Base-by-base conservation (phyloP, 495 filamentous ascomycete genomes). In the Aspergillus egyptiacus region DNA sequence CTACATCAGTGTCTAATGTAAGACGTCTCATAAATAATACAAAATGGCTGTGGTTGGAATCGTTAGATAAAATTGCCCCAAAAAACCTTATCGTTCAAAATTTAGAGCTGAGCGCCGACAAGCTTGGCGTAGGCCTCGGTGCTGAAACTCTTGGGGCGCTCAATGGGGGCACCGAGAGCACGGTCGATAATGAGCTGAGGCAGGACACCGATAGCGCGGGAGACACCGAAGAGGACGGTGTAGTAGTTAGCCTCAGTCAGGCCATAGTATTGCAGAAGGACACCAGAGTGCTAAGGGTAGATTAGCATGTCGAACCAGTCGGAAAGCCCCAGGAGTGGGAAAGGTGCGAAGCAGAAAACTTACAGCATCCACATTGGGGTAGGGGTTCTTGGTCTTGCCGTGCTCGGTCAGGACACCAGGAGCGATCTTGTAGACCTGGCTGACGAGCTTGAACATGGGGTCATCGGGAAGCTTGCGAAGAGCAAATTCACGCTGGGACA, bases 161-260 rank as follows among this genome's bases (percentile, higher is more conserved):
- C 75, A 53, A 75, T 77, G 49, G 70, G 76, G 57, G 72, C 72
- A 58, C 93, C 93, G 46, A 97, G 80, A 50, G 93, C 93, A 70
- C 93, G 94, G 81, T 98, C 93, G 66, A 97, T 96, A 81, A 98
- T 98, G 63, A 98, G 79, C 80, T 98, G 93, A 51, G 93, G 94
- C 50, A 97, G 84, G 53, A 97, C 93, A 84, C 93, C 93, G 59
- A 98, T 85, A 56, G 94, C 93, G 67, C 93, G 86, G 55, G 90
- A 95, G 17, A 98, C 94, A 80, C 93, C 93, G 73, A 98, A 98
- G 61, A 97, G 85, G 46, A 98, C 93, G 50, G 93, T 98, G 84
- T 98, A 98, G 84, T 93, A 98, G 84, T 84, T 96, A 68, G 93
- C 85, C 79, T 98, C 91, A 51, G 86, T 97, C 69, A 98, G 77